Conservation (phyloP, 768 basidiomycete genomes). For the Podaxis sp. region DNA sequence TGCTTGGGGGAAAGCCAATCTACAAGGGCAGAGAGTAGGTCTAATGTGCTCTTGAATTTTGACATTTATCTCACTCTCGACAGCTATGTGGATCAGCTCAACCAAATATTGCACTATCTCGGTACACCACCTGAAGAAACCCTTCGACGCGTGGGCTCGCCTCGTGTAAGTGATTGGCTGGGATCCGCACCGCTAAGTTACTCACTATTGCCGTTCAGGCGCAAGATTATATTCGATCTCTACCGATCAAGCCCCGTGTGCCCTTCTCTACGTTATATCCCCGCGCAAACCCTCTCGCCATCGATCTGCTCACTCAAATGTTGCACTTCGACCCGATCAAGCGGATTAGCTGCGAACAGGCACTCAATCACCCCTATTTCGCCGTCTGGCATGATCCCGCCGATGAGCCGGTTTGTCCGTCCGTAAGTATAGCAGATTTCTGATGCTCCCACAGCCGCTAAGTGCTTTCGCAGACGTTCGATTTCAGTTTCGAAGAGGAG, state of each 20-base stretch:
- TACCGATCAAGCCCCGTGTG: constrained; percentile 95
- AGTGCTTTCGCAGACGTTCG: constrained; percentile 64
- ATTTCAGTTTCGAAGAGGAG: constrained; percentile 96
- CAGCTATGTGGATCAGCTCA: constrained; percentile 97
- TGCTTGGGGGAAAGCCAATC: constrained; percentile 91
- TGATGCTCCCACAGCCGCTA: background rate
- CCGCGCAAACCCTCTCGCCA: constrained; percentile 88
- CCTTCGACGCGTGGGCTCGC: constrained; percentile 91
- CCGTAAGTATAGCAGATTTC: constrained; percentile 41
- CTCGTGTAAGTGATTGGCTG: constrained; percentile 57
- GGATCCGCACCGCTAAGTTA: background rate
- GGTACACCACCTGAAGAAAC: constrained; percentile 98
- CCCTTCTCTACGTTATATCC: constrained; percentile 92
- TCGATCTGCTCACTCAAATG: constrained; percentile 89
- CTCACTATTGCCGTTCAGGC: constrained; percentile 48
- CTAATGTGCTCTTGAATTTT: background rate
- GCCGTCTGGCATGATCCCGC: constrained; percentile 98
- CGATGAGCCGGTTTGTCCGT: constrained; percentile 85
- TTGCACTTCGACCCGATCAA: constrained; percentile 96
- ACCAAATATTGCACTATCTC: constrained; percentile 97
- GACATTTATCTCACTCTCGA: constrained; percentile 11
- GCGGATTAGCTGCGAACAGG: constrained; percentile 94
- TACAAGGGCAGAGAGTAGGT: constrained; percentile 96
- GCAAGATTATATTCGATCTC: constrained; percentile 96
- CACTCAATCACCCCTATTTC: constrained; percentile 91